phyloP scores from a whole-genome alignment of 257 asterid species.

The Ballota nigra region DNA sequence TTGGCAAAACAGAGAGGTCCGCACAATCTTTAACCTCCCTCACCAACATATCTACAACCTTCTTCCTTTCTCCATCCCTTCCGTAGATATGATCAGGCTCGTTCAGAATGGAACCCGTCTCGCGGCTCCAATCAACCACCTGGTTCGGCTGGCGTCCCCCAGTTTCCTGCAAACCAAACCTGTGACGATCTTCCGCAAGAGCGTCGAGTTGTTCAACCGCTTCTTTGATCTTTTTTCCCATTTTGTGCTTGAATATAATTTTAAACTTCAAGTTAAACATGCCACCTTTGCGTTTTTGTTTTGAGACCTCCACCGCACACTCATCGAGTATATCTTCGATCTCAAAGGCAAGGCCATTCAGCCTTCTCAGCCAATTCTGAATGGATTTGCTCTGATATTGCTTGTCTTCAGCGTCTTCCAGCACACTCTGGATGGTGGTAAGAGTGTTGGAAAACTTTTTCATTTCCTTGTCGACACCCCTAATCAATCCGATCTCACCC shows the following conservation, averaged over 20 bases:
- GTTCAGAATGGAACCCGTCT: constrained; percentile 20
- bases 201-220: constrained; percentile 18
- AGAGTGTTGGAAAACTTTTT: constrained; percentile 27
- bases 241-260: constrained; percentile 11
- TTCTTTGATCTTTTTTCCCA: constrained; percentile 25
- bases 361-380: constrained; percentile 23
- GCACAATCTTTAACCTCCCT: background rate
- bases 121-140: background rate
- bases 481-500: constrained; percentile 26
- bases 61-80: constrained; percentile 5
- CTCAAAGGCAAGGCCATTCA: constrained; percentile 16
- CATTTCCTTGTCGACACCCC: constrained; percentile 25
- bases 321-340: constrained; percentile 34
- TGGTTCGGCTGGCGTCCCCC: background rate
- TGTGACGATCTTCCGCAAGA: constrained; percentile 23
- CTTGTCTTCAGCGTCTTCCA: constrained; percentile 20
- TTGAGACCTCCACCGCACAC: constrained; percentile 10
- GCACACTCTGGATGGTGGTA: constrained; percentile 22
- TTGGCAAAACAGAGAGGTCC: background rate
- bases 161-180: constrained; percentile 19
- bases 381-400: constrained; percentile 1
- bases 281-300: background rate
- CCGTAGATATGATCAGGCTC: background rate
- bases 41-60: constrained; percentile 21
- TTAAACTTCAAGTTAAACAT: background rate